Evolutionary conservation across 768 basidiomycete genomes (phyloP), one percentile per base, ranked within the genome.

Genomic region (Botryobasidium botryosum): DNA sequence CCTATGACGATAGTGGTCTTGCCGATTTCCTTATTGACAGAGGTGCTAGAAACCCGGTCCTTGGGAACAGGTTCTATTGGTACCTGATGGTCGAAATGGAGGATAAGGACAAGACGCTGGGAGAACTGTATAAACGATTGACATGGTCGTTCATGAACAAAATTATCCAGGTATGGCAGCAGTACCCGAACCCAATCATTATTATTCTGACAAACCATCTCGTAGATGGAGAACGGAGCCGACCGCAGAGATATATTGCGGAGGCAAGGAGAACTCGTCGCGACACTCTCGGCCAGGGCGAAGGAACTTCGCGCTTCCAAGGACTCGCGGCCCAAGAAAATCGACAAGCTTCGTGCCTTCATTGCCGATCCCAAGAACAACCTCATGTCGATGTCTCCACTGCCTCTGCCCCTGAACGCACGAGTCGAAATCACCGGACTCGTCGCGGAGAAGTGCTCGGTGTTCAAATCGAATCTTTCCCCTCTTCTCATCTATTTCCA

Each of bases 71-170:
- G 21, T 67, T 97, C 51, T 83, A 92, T 58, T 97, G 94, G 94
- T 99, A 97, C 55, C 75, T 97, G 45, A 88, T 90, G 75, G 91
- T 97, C 3, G 94, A 97, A 58, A 78, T 88, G 15, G 84, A 86
- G 18, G 62, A 85, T 36, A 85, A 90, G 55, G 86, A 90, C 56
- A 75, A 77, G 48, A 67, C 76, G 20, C 75, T 86, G 58, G 83
- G 84, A 3, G 90, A 87, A 65, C 88, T 92, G 82, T 97, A 90
- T 53, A 86, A 80, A 3, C 70, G 78, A 33, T 85, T 94, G 5
- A 84, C 85, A 5, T 91, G 75, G 65, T 81, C 80, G 50, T 97
- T 88, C 56, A 80, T 87, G 74, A 77, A 72, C 55, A 79, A 81
- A 60, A 75, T 97, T 26, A 64, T 83, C 6, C 84, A 94, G 72